Conservation (phyloP, 2,329 filamentous ascomycete genomes). For the Phaeomoniella chlamydospora region DNA sequence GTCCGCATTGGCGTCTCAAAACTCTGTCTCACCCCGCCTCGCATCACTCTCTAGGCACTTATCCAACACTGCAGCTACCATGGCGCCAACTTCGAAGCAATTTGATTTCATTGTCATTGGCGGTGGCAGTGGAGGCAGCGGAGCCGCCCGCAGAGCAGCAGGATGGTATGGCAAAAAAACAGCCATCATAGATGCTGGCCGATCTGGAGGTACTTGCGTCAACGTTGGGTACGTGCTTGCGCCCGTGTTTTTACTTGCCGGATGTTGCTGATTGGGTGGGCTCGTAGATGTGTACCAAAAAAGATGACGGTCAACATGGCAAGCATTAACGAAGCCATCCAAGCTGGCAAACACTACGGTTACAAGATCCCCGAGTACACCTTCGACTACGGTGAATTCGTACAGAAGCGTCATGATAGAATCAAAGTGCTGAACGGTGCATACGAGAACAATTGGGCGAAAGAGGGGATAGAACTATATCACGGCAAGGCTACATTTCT, state of each 20-base stretch:
- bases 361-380: constrained; percentile 29
- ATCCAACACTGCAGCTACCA: constrained; percentile 17
- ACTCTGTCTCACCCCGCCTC: constrained; percentile 17
- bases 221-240: constrained; percentile 33
- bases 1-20: constrained; percentile 3
- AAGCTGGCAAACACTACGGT: constrained; percentile 30
- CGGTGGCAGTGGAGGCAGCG: constrained; percentile 37
- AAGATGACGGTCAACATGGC: constrained; percentile 40
- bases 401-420: constrained; percentile 29
- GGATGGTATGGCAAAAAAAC: constrained; percentile 38
- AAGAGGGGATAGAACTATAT: constrained; percentile 34
- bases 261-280: neutral
- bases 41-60: constrained; percentile 26
- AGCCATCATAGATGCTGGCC: constrained; percentile 33
- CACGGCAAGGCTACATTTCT: constrained; percentile 33
- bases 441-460: constrained; percentile 35
- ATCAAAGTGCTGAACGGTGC: constrained; percentile 30
- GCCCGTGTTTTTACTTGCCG: too few relatives aligned
- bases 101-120: constrained; percentile 43
- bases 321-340: constrained; percentile 31
- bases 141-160: constrained; percentile 31
- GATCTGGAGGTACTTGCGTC: constrained; percentile 34
- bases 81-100: constrained; percentile 31
- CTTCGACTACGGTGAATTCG: constrained; percentile 31
- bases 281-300: constrained; percentile 33